A percentile compares a stretch with the other conserved stretches of the same genome.
Conservation (phyloP, 257 asterid species). For the Salvia rosmarinus region DNA sequence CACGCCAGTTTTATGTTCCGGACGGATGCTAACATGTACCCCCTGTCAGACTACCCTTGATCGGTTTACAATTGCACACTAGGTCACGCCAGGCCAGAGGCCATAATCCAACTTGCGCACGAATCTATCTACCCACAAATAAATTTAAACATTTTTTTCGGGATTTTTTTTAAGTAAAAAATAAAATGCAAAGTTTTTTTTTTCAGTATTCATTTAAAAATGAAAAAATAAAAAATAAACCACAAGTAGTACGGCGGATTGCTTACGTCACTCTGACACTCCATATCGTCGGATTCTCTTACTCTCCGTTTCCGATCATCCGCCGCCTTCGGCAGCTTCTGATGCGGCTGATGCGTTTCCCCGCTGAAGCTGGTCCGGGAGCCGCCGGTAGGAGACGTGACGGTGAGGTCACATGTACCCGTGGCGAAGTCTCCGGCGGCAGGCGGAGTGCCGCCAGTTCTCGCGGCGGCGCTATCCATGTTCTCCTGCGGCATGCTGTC, state of each 20-base stretch:
- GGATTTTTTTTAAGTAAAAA: too few relatives aligned
- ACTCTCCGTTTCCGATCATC: conserved; percentile 74
- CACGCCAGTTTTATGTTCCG: not conserved
- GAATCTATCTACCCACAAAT: not conserved
- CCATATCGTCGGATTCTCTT: conserved; percentile 56
- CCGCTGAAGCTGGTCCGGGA: conserved; percentile 57
- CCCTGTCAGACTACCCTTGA: not conserved
- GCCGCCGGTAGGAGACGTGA: conserved; percentile 61
- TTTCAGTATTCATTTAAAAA: too few relatives aligned
- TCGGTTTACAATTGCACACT: conserved; percentile 5
- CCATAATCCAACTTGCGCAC: conserved; percentile 31
- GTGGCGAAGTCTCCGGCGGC: conserved; percentile 40
- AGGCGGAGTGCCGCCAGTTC: conserved; percentile 29
- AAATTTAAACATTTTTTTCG: too few relatives aligned
- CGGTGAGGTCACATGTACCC: conserved; percentile 51
- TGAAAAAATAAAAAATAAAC: not conserved
- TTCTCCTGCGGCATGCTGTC: conserved; percentile 38
- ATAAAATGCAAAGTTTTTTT: too few relatives aligned
- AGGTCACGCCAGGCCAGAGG: not conserved
- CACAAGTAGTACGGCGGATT: not conserved
- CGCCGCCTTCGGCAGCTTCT: conserved; percentile 27
- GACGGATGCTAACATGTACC: conserved; percentile 10
- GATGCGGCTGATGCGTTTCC: conserved; percentile 38
- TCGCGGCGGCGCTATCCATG: conserved; percentile 31
- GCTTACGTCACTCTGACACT: conserved; percentile 71